Conservation (phyloP, 768 basidiomycete species). For the Tricholoma sp. region DNA sequence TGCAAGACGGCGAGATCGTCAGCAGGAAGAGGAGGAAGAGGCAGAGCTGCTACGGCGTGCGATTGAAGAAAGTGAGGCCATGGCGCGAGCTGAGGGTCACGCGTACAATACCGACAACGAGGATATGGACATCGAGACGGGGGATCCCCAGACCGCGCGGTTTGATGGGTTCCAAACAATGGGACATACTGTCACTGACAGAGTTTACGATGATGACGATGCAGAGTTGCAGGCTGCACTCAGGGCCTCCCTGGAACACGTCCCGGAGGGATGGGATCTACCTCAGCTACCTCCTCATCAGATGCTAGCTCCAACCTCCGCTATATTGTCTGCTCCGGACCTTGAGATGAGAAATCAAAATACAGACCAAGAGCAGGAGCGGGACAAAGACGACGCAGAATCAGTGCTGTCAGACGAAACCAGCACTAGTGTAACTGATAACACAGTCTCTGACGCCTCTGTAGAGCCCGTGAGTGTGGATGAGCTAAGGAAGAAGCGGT, state of each 20-base stretch:
- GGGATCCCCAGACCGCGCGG: neutral
- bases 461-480: conserved; percentile 48
- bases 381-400: conserved; percentile 29
- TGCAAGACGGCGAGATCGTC: conserved; percentile 25
- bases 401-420: conserved; percentile 34
- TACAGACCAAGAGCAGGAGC: conserved; percentile 3
- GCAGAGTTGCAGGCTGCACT: conserved; percentile 84
- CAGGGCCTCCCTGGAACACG: conserved; percentile 68
- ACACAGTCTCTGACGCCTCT: conserved; percentile 17
- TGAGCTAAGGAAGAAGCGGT: conserved; percentile 58
- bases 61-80: conserved; percentile 54
- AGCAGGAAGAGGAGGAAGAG: conserved; percentile 41
- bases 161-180: neutral
- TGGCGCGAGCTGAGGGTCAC: conserved; percentile 28
- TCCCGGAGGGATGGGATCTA: conserved; percentile 48
- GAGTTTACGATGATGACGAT: conserved; percentile 84
- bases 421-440: conserved; percentile 9
- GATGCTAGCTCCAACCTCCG: conserved; percentile 3
- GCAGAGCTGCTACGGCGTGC: conserved; percentile 57
- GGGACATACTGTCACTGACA: conserved; percentile 17
- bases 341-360: neutral
- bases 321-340: neutral
- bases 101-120: conserved; percentile 10
- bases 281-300: conserved; percentile 20
- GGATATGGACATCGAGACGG: conserved; percentile 15